Base-by-base conservation (phyloP, 129 eudicot genomes). In the Mikania micrantha region DNA sequence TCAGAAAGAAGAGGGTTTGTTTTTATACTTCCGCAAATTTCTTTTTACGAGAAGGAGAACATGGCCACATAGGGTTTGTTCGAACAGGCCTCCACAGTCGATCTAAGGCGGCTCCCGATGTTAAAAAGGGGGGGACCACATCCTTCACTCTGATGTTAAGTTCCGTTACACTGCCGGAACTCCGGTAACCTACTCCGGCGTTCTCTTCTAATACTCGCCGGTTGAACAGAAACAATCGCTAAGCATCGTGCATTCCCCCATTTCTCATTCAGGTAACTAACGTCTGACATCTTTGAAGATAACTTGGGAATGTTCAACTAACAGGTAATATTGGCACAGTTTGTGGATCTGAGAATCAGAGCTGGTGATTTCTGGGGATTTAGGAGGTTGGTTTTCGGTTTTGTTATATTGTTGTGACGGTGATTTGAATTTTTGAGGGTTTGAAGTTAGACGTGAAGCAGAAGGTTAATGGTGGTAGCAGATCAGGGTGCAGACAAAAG, bases 401-500 rank as follows among this genome's bases (percentile, higher is more conserved):
- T 24, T 57, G n/a, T 12, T 7, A 22, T 27, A 53, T 50, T 52
- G 34, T 2, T 48, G 25, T 31, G 60, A 32, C 21, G 47, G 31
- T 6, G 22, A 39, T 50, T 35, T 39, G 49, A 19, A 58, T 19
- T 42, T 32, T 21, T 57, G 56, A 57, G 73, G 73, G 72, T 67
- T 54, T 28, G 67, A 50, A 48, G 28, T 66, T 56, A 64, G 73
- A 57, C 40, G 65, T 75, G 62, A 34, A 48, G 50, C 16, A 1
- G 8, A 24, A 68, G 73, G 82, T 82, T 78, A 85, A 82, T 74
- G 84, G 82, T 85, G 75, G 80, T 64, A n/a, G n/a, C n/a, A n/a
- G n/a, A n/a, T n/a, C n/a, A n/a, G n/a, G n/a, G n/a, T n/a, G n/a
- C n/a, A n/a, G n/a, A n/a, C n/a, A n/a, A n/a, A n/a, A n/a, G n/a